Evolutionary conservation across 1,139 yeast genomes (phyloP).

Genomic region (Taphrina betulina): DNA sequence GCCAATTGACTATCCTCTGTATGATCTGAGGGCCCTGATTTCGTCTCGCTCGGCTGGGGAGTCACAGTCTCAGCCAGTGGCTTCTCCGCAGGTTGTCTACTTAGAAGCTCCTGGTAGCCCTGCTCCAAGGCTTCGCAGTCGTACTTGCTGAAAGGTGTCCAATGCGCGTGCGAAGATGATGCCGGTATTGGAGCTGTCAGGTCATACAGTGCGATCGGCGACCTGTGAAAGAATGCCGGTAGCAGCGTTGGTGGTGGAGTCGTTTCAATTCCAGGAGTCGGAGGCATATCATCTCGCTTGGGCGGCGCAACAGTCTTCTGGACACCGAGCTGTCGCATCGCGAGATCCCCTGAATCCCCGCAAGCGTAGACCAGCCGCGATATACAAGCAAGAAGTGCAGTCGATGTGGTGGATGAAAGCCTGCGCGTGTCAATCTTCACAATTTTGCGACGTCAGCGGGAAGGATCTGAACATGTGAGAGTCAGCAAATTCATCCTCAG

Average conservation of each 20-base stretch:
- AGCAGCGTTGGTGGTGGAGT: slow-evolving; percentile 21
- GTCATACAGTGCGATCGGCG: slow-evolving; percentile 25
- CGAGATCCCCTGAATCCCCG: too few relatives aligned
- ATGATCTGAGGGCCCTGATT: not conserved
- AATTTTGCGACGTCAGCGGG: too few relatives aligned
- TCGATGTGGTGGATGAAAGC: too few relatives aligned
- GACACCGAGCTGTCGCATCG: slow-evolving; percentile 4
- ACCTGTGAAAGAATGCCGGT: slow-evolving; percentile 24
- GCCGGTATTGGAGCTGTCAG: slow-evolving; percentile 30
- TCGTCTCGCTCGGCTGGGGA: not conserved
- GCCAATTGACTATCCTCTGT: not conserved
- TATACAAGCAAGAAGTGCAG: too few relatives aligned
- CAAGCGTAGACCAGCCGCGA: too few relatives aligned
- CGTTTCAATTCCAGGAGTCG: slow-evolving; percentile 16
- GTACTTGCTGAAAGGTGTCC: slow-evolving; percentile 23
- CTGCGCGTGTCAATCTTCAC: too few relatives aligned
- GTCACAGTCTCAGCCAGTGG: not conserved
- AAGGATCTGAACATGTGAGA: too few relatives aligned
- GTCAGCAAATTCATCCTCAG: too few relatives aligned
- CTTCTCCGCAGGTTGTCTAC: too few relatives aligned
- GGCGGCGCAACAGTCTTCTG: not conserved
- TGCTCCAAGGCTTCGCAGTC: slow-evolving; percentile 22
- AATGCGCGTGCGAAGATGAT: slow-evolving; percentile 3
- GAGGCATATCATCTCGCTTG: not conserved
- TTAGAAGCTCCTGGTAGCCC: not conserved